Evolutionary conservation across 1,284 basidiomycete species (phyloP), one percentile per base, ranked within the genome.

Genomic region (Fistulina hepatica): DNA sequence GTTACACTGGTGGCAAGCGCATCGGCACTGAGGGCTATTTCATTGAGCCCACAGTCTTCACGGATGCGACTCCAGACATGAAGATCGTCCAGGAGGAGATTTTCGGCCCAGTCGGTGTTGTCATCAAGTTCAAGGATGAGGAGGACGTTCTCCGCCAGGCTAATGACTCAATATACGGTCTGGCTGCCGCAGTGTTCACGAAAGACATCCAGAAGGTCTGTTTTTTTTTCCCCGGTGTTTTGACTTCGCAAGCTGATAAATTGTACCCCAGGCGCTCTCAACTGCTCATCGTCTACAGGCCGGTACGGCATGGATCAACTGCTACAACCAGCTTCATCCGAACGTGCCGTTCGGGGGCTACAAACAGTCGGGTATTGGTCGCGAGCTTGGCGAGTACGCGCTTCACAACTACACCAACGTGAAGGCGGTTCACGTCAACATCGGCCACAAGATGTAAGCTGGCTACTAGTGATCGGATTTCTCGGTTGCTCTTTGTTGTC

Each of bases 31-130:
- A 85, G 55, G 82, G 82, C 0, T 84, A 69, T 63, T 85, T 72
- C 58, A 73, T 85, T 56, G 47, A 73, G 45, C 85, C 82, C 7
- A 94, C 90, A 20, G 75, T 94, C 58, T 92, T 94, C 67, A 81
- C 81, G 25, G 66, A 90, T 52, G 73, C 73, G 42, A 71, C 67
- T 37, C 69, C 76, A 21, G 70, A 81, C 47, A 90, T 92, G 83
- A 81, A 74, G 60, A 92, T 97, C 52, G 76, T 83, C 36, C 63
- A 69, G 47, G 91, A 95, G 61, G 91, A 95, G 61, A 90, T 92
- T 49, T 91, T 92, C 52, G 91, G 88, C 16, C 90, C 90, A 33
- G 82, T 89, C 33, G 73, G 71, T 37, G 74, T 78, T 11, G 55
- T 86, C 12, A 69, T 76, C 59, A 81, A 80, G 54, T 86, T 85